These are phyloP conservation scores for Alternaria tenuissima DNA, from an alignment of 2,329 filamentous ascomycete species.

Conservation along the genomic window DNA sequence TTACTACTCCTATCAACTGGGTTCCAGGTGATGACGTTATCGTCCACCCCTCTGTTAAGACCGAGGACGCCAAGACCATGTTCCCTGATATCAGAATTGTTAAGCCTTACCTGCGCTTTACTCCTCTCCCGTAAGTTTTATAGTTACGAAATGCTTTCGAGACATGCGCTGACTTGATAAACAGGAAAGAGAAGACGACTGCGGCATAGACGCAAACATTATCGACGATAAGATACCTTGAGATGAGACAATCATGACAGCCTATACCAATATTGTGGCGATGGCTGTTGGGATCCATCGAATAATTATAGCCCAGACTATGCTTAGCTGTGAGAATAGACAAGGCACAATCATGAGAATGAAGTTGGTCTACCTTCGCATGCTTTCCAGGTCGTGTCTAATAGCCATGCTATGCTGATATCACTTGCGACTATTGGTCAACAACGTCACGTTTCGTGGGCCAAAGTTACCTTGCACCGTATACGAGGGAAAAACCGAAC, in stretches of 20 bases:
- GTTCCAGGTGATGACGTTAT: not conserved
- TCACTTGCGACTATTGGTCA: no score
- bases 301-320: not conserved
- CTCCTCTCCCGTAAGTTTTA: constrained; percentile 57
- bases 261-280: not conserved
- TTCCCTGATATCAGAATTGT: constrained; percentile 69
- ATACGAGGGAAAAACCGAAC: no score
- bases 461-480: not conserved
- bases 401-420: not conserved
- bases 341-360: not conserved
- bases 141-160: not conserved
- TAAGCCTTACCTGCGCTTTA: constrained; percentile 69
- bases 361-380: not conserved
- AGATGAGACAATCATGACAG: not conserved
- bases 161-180: not conserved
- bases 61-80: constrained; percentile 65
- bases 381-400: not conserved
- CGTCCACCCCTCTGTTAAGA: constrained; percentile 66
- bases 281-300: not conserved
- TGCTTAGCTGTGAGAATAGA: not conserved
- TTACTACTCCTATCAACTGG: constrained; percentile 69
- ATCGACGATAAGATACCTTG: not conserved
- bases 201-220: constrained; percentile 42
- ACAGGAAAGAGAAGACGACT: constrained; percentile 62
- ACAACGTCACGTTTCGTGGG: not conserved